A percentile compares a stretch with the other conserved stretches of the same genome.
Evolutionary conservation across 192 early-diverging fungal genomes (phyloP).

Genomic region (Entophlyctis luteolus): DNA sequence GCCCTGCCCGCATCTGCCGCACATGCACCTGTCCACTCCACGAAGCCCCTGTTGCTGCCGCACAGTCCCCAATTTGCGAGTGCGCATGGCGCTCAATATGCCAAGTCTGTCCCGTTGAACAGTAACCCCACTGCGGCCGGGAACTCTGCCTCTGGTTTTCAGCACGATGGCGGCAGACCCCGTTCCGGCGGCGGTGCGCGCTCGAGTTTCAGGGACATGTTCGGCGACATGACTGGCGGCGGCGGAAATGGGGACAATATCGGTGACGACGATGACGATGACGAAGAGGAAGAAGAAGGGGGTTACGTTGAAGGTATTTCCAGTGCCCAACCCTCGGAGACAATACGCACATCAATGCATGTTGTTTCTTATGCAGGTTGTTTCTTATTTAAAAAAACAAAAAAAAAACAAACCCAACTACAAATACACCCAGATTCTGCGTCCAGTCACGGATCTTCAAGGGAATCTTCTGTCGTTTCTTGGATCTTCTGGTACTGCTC

Average conservation of each 20-base stretch:
- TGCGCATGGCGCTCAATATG: too few relatives aligned
- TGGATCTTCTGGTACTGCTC: conserved; percentile 64
- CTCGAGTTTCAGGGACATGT: not conserved
- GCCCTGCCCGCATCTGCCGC: too few relatives aligned
- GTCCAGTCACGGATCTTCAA: conserved; percentile 18
- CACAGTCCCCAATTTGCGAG: too few relatives aligned
- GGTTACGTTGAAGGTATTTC: conserved; percentile 21
- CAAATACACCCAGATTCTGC: conserved; percentile 20
- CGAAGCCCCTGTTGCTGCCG: too few relatives aligned
- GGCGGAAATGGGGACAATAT: too few relatives aligned
- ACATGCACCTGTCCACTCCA: too few relatives aligned
- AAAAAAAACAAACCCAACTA: not conserved
- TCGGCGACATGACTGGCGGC: not conserved
- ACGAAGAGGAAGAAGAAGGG: conserved; percentile 23
- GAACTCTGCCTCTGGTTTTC: too few relatives aligned
- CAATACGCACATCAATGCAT: not conserved
- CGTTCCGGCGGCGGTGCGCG: not conserved
- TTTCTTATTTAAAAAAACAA: not conserved
- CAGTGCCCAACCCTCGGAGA: not conserved
- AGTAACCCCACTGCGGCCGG: too few relatives aligned
- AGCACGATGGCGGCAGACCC: too few relatives aligned
- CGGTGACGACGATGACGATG: conserved; percentile 10
- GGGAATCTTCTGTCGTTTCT: conserved; percentile 43
- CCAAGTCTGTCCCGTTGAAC: too few relatives aligned
- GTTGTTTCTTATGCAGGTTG: not conserved